A percentile compares a stretch with the other conserved stretches of the same genome.
Conservation (phyloP, 768 basidiomycete species). For the Kwoniella sp. region DNA sequence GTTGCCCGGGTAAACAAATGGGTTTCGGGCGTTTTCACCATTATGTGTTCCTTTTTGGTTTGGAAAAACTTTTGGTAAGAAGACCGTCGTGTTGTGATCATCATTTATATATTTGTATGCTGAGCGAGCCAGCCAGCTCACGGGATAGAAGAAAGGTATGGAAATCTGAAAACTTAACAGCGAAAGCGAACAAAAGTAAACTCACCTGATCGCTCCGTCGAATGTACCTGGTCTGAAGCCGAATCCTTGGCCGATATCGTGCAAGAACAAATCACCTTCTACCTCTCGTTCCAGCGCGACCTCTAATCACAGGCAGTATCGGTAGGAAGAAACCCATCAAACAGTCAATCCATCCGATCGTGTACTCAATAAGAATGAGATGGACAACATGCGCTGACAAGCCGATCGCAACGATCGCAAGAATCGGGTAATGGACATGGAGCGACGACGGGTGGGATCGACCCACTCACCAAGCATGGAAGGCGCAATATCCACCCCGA, state of each 20-base stretch:
- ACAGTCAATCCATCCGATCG: too few relatives aligned
- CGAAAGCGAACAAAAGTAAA: too few relatives aligned
- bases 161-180: too few relatives aligned
- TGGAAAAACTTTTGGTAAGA: slow-evolving; percentile 5
- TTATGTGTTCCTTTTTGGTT: not conserved
- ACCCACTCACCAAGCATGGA: slow-evolving; percentile 84
- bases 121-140: not conserved
- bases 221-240: slow-evolving; percentile 96
- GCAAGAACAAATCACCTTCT: slow-evolving; percentile 91
- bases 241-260: slow-evolving; percentile 97
- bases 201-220: slow-evolving; percentile 92
- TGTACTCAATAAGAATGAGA: too few relatives aligned
- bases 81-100: slow-evolving; percentile 17
- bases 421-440: too few relatives aligned
- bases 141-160: not conserved
- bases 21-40: slow-evolving; percentile 19
- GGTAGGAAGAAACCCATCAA: too few relatives aligned
- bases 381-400: too few relatives aligned
- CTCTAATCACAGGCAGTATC: too few relatives aligned
- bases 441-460: not conserved
- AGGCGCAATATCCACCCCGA: slow-evolving; percentile 90
- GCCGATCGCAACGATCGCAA: too few relatives aligned
- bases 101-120: not conserved
- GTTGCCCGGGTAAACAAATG: slow-evolving; percentile 4
- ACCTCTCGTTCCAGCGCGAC: slow-evolving; percentile 93